These are phyloP conservation scores for Phialophora tarda DNA, from an alignment of 2,329 filamentous ascomycete species.

Conservation along the genomic window DNA sequence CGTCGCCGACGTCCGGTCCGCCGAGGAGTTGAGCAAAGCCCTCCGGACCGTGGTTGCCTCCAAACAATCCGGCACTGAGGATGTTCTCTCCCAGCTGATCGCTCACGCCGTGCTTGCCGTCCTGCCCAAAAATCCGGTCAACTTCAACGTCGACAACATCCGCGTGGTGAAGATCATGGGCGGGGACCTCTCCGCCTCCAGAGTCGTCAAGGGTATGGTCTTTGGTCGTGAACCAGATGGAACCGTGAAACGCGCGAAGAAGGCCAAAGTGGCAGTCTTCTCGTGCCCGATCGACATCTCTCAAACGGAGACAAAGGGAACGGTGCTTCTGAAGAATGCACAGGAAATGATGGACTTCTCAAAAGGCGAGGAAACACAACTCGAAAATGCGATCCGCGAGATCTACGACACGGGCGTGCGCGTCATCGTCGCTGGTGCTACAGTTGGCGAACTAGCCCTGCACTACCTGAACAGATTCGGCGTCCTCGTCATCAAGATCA, in stretches of 20 bases:
- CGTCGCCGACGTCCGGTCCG: constrained; percentile 80
- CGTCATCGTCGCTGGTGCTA: constrained; percentile 88
- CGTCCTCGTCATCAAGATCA: constrained; percentile 93
- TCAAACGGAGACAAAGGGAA: constrained; percentile 98
- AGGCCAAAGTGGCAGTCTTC: constrained; percentile 96
- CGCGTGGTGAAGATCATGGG: constrained; percentile 99
- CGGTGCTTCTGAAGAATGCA: constrained; percentile 92
- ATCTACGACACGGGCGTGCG: constrained; percentile 91
- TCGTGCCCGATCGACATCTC: constrained; percentile 94
- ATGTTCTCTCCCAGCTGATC: constrained; percentile 82
- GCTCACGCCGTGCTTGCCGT: constrained; percentile 84
- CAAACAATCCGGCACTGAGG: constrained; percentile 94
- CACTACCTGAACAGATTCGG: constrained; percentile 98
- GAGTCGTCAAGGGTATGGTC: constrained; percentile 97
- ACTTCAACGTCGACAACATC: constrained; percentile 99
- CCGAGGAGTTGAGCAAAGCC: constrained; percentile 88
- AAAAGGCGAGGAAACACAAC: constrained; percentile 91
- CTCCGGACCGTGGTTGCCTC: constrained; percentile 93
- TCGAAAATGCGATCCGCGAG: constrained; percentile 92
- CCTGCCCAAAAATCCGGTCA: constrained; percentile 89
- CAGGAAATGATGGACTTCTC: constrained; percentile 99
- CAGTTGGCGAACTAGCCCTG: constrained; percentile 92
- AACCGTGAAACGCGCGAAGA: constrained; percentile 83
- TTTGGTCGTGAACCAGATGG: constrained; percentile 96
- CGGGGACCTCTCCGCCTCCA: constrained; percentile 89